phyloP scores from a whole-genome alignment of 768 basidiomycete species.

The Ramaria sp. region DNA sequence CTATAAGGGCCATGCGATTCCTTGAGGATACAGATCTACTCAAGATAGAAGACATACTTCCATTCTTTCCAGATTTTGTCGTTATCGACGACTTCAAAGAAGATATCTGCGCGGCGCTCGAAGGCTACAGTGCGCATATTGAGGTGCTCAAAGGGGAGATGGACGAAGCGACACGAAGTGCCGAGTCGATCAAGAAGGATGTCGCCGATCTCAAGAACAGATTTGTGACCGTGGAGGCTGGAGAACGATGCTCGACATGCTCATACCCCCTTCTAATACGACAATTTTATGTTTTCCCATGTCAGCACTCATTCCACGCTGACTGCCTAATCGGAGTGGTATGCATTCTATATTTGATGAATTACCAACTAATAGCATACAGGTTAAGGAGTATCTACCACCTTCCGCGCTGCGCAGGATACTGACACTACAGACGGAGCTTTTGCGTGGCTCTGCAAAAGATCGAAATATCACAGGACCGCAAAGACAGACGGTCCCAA shows the following conservation, averaged over 20 bases:
- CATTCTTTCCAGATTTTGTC: slow-evolving; percentile 99
- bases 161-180: slow-evolving; percentile 88
- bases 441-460: slow-evolving; percentile 45
- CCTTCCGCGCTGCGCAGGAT: slow-evolving; percentile 76
- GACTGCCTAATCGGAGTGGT: slow-evolving; percentile 95
- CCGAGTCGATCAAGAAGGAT: slow-evolving; percentile 89
- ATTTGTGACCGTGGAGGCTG: slow-evolving; percentile 84
- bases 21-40: slow-evolving; percentile 88
- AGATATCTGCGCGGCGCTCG: slow-evolving; percentile 92
- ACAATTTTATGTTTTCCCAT: slow-evolving; percentile 98
- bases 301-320: slow-evolving; percentile 95
- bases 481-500: slow-evolving; percentile 22
- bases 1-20: slow-evolving; percentile 85
- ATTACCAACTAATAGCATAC: slow-evolving; percentile 9
- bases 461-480: slow-evolving; percentile 19
- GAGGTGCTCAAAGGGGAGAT: slow-evolving; percentile 86
- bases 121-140: slow-evolving; percentile 88
- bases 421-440: slow-evolving; percentile 72
- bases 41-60: slow-evolving; percentile 97
- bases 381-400: slow-evolving; percentile 92
- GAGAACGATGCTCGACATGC: slow-evolving; percentile 81
- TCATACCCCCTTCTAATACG: slow-evolving; percentile 64
- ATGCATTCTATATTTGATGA: slow-evolving; percentile 21
- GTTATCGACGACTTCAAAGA: slow-evolving; percentile 99
- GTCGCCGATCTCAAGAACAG: slow-evolving; percentile 77